Base-by-base conservation (phyloP, 2,329 filamentous ascomycete species). In the Mollisia scopiformis region DNA sequence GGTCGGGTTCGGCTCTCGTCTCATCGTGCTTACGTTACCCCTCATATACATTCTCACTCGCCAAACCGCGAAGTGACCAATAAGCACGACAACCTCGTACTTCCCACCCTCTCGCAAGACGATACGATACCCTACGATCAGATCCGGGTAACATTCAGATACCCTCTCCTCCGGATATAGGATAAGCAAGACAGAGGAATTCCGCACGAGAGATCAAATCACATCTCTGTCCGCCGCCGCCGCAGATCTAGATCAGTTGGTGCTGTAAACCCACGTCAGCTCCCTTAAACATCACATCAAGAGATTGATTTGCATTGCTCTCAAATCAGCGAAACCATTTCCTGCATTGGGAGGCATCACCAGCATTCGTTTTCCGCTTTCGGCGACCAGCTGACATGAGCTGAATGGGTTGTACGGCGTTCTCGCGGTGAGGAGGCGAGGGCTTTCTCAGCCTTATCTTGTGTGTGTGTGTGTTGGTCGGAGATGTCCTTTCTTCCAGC, bases 1-100 rank as follows among this genome's bases (percentile, higher is more conserved):
- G 23, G 30, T 41, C 37, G 21, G n/a, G 28, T 55, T 55, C 35
- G 19, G 35, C 6, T 55, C 52, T 55, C 52, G 31, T 43, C 51
- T 41, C 51, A 54, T 54, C 33, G 3, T 35, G 3, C 7, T 35
- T 35, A 3, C 31, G 11, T 23, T 33, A n/a, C 28, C 49, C 28
- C 28, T 35, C 49, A 31, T 51, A 21, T 52, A 27, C 46, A 35
- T 49, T 21, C 11, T 6, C 13, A 31, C 27, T 3, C 23, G 31
- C 8, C 49, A 33, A 10, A 52, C 3, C 25, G 25, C 43, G 43
- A 47, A 13, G 3, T 6, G 13, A 28, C 43, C 43, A 47, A 47
- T 47, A 11, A 28, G 10, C n/a, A 3, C 16, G 21, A 47, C 16
- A 5, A 27, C 10, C 43, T 47, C 43, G 43, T 47, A 47, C 14